Conservation (phyloP, 2,329 filamentous ascomycete species). For the Xenosphaeropsis pyriputrescens region DNA sequence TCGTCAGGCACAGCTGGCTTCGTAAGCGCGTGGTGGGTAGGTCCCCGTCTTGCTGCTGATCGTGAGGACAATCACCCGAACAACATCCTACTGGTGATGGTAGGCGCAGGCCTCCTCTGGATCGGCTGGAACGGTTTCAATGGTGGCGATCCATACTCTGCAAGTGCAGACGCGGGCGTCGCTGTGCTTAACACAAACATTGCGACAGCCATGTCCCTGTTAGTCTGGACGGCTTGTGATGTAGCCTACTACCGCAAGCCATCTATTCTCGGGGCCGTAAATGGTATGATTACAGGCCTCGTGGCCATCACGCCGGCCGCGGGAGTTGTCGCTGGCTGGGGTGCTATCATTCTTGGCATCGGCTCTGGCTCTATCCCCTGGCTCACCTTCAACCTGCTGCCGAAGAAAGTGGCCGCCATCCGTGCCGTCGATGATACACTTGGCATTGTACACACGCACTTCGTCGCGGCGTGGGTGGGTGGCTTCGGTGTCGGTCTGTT, state of each 20-base stretch:
- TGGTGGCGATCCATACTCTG: conserved; percentile 34
- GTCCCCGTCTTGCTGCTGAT: conserved; percentile 27
- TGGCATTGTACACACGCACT: conserved; percentile 31
- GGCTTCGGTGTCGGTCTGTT: conserved; percentile 30
- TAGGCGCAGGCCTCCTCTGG: conserved; percentile 34
- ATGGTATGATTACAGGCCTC: conserved; percentile 36
- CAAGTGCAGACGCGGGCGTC: conserved; percentile 30
- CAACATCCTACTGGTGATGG: conserved; percentile 27
- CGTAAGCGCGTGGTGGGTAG: conserved; percentile 29
- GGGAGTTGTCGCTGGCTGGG: conserved; percentile 34
- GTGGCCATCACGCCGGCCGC: conserved; percentile 35
- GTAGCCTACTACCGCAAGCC: conserved; percentile 31
- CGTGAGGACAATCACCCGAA: conserved; percentile 29
- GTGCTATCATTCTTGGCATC: conserved; percentile 29
- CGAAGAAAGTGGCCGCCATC: conserved; percentile 38
- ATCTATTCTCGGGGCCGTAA: conserved; percentile 31
- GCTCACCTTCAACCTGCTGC: conserved; percentile 31
- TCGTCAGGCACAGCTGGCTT: conserved; percentile 34
- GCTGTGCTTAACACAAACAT: conserved; percentile 36
- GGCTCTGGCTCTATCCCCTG: conserved; percentile 29
- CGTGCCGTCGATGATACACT: conserved; percentile 38
- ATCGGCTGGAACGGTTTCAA: conserved; percentile 38
- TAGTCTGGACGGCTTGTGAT: conserved; percentile 30
- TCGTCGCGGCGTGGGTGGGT: conserved; percentile 28
- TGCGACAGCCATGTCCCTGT: conserved; percentile 28